phyloP scores from a whole-genome alignment of 345 rosid species.

The Schrenkiella parvula region DNA sequence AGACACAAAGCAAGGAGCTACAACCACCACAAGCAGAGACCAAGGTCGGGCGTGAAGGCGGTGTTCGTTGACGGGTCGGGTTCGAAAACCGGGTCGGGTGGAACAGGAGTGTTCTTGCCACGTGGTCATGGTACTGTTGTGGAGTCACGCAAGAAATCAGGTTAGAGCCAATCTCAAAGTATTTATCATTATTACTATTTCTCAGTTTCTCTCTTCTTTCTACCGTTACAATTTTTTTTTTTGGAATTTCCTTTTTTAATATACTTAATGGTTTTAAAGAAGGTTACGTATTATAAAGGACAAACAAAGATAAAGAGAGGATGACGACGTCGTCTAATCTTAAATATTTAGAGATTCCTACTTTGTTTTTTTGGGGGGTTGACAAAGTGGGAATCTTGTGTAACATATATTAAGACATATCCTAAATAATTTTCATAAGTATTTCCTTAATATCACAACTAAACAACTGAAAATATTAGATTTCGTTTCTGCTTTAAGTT shows the following conservation, averaged over 20 bases:
- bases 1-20: conserved; percentile 13
- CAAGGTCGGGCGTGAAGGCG: conserved; percentile 53
- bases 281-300: conserved; percentile 13
- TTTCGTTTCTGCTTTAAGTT: neutral
- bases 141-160: conserved; percentile 58
- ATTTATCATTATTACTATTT: neutral
- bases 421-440: no score
- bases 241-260: neutral
- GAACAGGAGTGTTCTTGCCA: conserved; percentile 95
- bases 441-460: neutral
- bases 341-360: conserved; percentile 14
- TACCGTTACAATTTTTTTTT: neutral
- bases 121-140: conserved; percentile 35
- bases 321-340: conserved; percentile 28
- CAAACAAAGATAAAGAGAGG: neutral
- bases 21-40: conserved; percentile 23
- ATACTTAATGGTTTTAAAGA: neutral
- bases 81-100: conserved; percentile 49
- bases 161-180: conserved; percentile 36
- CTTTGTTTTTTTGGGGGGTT: conserved; percentile 9
- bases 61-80: conserved; percentile 54
- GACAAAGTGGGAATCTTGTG: conserved; percentile 24
- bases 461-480: neutral
- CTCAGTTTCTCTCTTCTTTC: neutral
- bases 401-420: no score